Conservation (phyloP, 805 yeast genomes). For the Candida jianshihensis region DNA sequence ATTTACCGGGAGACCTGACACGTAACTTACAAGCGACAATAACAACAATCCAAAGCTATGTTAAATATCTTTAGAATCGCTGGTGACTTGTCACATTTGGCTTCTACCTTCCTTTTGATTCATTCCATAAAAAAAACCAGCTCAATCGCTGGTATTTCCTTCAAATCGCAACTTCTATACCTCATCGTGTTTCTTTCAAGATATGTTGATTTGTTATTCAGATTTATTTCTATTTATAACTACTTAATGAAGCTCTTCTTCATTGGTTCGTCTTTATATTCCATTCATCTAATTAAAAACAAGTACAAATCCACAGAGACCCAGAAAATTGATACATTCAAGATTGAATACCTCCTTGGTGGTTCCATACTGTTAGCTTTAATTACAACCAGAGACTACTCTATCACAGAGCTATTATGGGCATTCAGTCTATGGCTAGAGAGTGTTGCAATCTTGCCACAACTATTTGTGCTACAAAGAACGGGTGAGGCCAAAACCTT, state of each 20-base stretch:
- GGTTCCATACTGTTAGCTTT: conserved; percentile 54
- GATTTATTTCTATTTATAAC: conserved; percentile 65
- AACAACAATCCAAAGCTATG: conserved; percentile 10
- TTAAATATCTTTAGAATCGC: conserved; percentile 37
- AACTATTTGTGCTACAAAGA: conserved; percentile 80
- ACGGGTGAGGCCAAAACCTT: conserved; percentile 83
- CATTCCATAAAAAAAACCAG: conserved; percentile 57
- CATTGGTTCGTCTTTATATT: conserved; percentile 68
- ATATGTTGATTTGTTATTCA: conserved; percentile 42
- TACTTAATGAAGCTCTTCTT: conserved; percentile 76
- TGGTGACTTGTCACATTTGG: conserved; percentile 81
- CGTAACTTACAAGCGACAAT: not conserved
- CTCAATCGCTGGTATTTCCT: conserved; percentile 77
- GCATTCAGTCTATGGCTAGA: conserved; percentile 90
- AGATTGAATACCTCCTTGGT: conserved; percentile 59
- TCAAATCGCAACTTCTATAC: conserved; percentile 82
- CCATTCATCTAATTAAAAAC: conserved; percentile 60
- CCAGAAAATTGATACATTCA: conserved; percentile 67
- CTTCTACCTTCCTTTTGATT: conserved; percentile 69
- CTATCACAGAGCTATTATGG: conserved; percentile 67
- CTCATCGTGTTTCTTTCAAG: conserved; percentile 66
- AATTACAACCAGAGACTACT: conserved; percentile 60
- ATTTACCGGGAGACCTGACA: not conserved
- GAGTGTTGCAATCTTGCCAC: conserved; percentile 87
- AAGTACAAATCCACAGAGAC: conserved; percentile 47